Conservation (phyloP, 352 stramenopile genomes). For the Elongisporangium undulatum region DNA sequence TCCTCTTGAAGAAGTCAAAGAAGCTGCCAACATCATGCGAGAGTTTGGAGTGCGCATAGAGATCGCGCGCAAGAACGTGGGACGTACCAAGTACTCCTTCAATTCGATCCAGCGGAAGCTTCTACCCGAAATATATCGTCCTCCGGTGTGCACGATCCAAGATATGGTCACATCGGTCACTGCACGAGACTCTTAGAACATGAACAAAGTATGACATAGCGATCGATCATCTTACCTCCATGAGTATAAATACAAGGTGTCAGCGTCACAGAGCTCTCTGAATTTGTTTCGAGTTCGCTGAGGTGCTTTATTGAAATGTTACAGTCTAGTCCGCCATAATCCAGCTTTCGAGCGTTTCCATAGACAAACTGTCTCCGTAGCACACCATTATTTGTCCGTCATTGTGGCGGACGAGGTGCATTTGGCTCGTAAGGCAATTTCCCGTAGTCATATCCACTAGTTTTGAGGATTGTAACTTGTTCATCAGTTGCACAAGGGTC, state of each 20-base stretch:
- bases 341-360: neutral
- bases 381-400: neutral
- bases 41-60: constrained; percentile 92
- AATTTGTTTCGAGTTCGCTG: neutral
- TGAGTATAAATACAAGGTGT: constrained; percentile 3
- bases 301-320: neutral
- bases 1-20: constrained; percentile 71
- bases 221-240: neutral
- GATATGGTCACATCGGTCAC: constrained; percentile 91
- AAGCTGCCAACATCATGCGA: constrained; percentile 84
- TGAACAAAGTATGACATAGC: neutral
- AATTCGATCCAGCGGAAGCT: constrained; percentile 96
- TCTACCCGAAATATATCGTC: constrained; percentile 91
- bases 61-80: constrained; percentile 97
- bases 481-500: neutral
- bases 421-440: neutral
- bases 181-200: constrained; percentile 74
- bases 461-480: neutral
- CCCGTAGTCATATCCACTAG: neutral
- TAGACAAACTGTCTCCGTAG: neutral
- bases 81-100: constrained; percentile 96
- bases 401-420: neutral
- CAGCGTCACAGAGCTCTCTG: neutral
- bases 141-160: constrained; percentile 87
- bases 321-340: neutral